These are phyloP conservation scores for Fomitiporia mediterranea DNA, from an alignment of 1,284 basidiomycete genomes.

Conservation along the genomic window DNA sequence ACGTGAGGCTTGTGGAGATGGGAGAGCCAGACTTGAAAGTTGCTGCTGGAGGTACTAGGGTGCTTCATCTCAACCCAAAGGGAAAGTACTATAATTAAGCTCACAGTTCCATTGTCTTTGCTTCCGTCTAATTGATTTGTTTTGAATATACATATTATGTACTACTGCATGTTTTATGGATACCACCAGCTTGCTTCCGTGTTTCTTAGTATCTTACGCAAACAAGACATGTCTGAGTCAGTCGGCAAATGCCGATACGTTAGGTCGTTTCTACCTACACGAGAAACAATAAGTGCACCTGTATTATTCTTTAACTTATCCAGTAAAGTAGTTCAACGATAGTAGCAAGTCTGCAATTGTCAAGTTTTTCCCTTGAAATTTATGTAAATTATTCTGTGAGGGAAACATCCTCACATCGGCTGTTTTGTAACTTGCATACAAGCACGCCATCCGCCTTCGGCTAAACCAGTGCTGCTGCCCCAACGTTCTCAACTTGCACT, in stretches of 20 bases:
- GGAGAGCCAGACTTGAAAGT: constrained; percentile 9
- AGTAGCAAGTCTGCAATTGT: too few species aligned
- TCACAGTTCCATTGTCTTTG: background rate
- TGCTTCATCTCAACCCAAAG: constrained; percentile 12
- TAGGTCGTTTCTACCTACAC: background rate
- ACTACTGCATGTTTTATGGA: background rate
- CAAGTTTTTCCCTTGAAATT: background rate
- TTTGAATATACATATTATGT: background rate
- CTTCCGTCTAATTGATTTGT: background rate
- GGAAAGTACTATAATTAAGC: background rate
- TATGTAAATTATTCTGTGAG: background rate
- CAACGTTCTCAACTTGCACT: constrained; percentile 1
- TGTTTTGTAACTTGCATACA: background rate
- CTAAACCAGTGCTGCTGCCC: background rate
- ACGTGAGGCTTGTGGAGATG: constrained; percentile 23
- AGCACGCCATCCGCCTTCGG: constrained; percentile 16
- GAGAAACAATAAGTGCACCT: too few species aligned
- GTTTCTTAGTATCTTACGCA: background rate
- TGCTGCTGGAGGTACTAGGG: constrained; percentile 7
- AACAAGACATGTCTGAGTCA: background rate
- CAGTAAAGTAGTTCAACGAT: too few species aligned
- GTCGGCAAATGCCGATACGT: background rate
- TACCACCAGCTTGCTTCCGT: background rate
- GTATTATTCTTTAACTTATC: too few species aligned
- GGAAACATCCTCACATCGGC: background rate